Base-by-base conservation (phyloP, 2,329 filamentous ascomycete species). In the Ophiosphaerella herpotricha region DNA sequence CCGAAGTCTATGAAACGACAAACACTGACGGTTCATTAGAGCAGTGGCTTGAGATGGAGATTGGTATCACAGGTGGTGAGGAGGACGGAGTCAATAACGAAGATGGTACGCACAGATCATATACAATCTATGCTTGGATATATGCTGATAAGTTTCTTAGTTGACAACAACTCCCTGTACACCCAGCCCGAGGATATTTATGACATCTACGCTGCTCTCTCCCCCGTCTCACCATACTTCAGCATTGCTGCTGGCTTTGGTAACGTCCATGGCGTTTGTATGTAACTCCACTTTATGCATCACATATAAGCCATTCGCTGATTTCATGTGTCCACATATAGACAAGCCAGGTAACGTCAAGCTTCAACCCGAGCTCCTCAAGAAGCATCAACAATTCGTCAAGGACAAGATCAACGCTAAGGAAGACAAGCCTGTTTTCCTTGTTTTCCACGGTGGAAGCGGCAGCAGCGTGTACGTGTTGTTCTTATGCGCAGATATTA, bases 71-170 rank as follows among this genome's bases (percentile, higher is more conserved):
- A 55, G 93, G 92, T 81, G 91, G 92, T 79, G 92, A 97, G 82
- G 92, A 97, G 78, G 92, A 97, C 68, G 93, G 93, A 79, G 92
- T 97, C 76, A 96, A 97, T 88, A 97, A 97, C 83, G 91, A 96
- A 80, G 85, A 88, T 67, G 37, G 43, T 39, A 46, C 12, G 16
- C 26, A 39, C 23, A 8, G 21, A 23, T 23, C 14, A n/a, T 26
- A n/a, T 21, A 18, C 24, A 13, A 14, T 4, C 11, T 5, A 11
- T 14, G 11, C 26, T 29, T 29, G 13, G 13, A 9, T 21, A n/a
- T 11, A 32, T 35, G 29, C 26, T 31, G 18, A 47, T n/a, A 21
- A 45, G 5, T 26, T 11, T 5, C 21, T 24, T 12, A 39, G 92
- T 97, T 64, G 92, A 97, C 84, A 97, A 97, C 85, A 89, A 89